A percentile compares a stretch with the other conserved stretches of the same genome.
Evolutionary conservation across 2,329 filamentous ascomycete species (phyloP).

Genomic region (Magnaporthiopsis rhizophila): DNA sequence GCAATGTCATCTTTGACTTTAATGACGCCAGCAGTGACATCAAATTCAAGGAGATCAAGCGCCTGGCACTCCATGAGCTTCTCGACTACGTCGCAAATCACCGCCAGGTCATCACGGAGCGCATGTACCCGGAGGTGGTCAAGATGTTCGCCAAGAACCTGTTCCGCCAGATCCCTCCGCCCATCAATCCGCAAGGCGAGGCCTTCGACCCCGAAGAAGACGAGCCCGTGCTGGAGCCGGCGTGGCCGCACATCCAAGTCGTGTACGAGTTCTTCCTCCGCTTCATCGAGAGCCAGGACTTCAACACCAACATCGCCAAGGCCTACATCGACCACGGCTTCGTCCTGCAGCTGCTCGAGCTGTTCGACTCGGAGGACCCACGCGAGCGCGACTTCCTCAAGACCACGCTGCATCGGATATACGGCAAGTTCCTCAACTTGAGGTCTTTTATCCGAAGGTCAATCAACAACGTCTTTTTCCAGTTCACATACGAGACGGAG

Average conservation of each 20-base stretch:
- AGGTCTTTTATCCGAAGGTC: conserved; percentile 95
- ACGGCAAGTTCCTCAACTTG: conserved; percentile 97
- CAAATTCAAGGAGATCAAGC: conserved; percentile 99
- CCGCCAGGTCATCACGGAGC: conserved; percentile 94
- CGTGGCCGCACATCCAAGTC: conserved; percentile 98
- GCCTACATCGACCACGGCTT: conserved; percentile 98
- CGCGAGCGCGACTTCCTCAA: conserved; percentile 96
- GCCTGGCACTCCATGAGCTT: conserved; percentile 87
- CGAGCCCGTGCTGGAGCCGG: conserved; percentile 93
- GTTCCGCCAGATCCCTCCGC: conserved; percentile 92
- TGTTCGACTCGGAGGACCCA: conserved; percentile 97
- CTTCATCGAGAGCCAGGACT: conserved; percentile 99
- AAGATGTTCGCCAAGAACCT: conserved; percentile 99
- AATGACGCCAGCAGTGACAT: conserved; percentile 97
- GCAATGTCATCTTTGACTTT: conserved; percentile 99
- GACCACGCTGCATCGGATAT: conserved; percentile 95
- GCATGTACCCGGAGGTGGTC: conserved; percentile 97
- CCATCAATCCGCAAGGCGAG: conserved; percentile 95
- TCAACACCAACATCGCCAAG: conserved; percentile 99
- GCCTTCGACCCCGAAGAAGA: conserved; percentile 98
- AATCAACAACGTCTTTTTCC: conserved; percentile 99
- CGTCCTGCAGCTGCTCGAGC: conserved; percentile 89
- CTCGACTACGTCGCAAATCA: conserved; percentile 99
- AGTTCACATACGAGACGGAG: conserved; percentile 98
- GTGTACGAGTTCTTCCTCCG: conserved; percentile 99